These are phyloP conservation scores for Fusarium sp. DNA, from an alignment of 2,329 filamentous ascomycete species.

Conservation along the genomic window DNA sequence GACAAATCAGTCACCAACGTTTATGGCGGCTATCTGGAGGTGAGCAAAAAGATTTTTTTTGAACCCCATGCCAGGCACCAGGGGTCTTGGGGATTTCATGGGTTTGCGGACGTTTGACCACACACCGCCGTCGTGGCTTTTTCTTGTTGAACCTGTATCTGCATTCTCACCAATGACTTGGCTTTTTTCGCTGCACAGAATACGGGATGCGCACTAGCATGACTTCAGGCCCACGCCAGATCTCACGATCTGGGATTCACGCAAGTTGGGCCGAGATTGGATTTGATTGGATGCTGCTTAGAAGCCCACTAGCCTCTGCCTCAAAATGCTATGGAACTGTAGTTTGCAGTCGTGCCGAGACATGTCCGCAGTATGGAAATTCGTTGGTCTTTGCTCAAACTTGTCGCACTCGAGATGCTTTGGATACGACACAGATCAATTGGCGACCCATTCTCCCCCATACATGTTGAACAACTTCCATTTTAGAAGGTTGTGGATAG, in stretches of 20 bases:
- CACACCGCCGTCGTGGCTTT: constrained; percentile 39
- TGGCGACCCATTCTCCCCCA: constrained; percentile 18
- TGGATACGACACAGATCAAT: constrained; percentile 10
- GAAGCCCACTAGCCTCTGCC: constrained; percentile 22
- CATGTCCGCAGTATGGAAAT: constrained; percentile 24
- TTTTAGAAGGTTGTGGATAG: constrained; percentile 27
- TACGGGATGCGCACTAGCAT: constrained; percentile 33
- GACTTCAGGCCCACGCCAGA: constrained; percentile 33
- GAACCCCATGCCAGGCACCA: constrained; percentile 17
- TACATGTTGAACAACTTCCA: constrained; percentile 25
- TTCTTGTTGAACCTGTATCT: not conserved
- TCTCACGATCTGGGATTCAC: constrained; percentile 42
- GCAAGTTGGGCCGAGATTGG: constrained; percentile 36
- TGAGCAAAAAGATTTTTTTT: not conserved
- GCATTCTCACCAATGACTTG: constrained; percentile 29
- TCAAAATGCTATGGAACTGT: constrained; percentile 7
- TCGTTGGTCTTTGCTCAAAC: constrained; percentile 12
- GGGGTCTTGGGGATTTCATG: constrained; percentile 26
- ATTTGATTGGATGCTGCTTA: constrained; percentile 16
- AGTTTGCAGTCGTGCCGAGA: constrained; percentile 37
- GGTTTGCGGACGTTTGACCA: constrained; percentile 25
- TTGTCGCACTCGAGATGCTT: constrained; percentile 2
- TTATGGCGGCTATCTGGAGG: constrained; percentile 22
- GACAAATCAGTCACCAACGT: constrained; percentile 14
- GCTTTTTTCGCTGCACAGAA: constrained; percentile 31